These are phyloP conservation scores for Globisporangium lucens DNA, from an alignment of 352 stramenopile species.

Conservation along the genomic window DNA sequence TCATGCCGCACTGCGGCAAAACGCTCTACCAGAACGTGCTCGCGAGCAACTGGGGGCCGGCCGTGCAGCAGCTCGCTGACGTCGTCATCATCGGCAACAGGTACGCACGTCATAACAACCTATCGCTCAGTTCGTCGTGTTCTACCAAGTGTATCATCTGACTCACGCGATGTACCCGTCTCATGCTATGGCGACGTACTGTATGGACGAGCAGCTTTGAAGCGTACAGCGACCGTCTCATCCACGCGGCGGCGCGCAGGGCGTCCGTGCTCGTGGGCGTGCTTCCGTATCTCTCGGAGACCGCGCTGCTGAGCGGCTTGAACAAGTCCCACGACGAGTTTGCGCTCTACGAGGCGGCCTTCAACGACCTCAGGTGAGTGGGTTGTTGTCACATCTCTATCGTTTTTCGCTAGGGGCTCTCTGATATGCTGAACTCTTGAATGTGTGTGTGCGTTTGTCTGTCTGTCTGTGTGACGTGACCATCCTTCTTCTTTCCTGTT, in stretches of 20 bases:
- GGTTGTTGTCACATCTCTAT: neutral
- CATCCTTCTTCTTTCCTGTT: neutral
- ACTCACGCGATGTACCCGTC: neutral
- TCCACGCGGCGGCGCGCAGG: conserved; percentile 37
- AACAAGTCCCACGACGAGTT: conserved; percentile 52
- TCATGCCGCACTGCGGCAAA: conserved; percentile 90
- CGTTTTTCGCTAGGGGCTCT: neutral
- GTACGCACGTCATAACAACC: conserved; percentile 11
- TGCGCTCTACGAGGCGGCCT: conserved; percentile 62
- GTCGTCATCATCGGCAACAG: conserved; percentile 88
- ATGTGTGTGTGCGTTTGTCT: neutral
- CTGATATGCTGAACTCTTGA: too few species aligned
- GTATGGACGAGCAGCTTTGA: conserved; percentile 44
- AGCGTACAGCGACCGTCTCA: conserved; percentile 70
- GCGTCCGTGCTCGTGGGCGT: conserved; percentile 45
- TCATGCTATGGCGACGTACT: conserved; percentile 9
- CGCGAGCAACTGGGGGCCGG: conserved; percentile 63
- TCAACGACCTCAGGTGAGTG: conserved; percentile 64
- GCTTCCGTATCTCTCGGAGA: conserved; percentile 50
- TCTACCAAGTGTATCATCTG: neutral
- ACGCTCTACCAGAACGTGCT: conserved; percentile 89
- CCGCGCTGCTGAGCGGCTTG: conserved; percentile 36
- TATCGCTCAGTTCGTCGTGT: neutral
- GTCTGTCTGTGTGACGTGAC: neutral
- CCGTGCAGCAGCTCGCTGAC: conserved; percentile 20